Base-by-base conservation (phyloP, 148 eudicot genomes). In the Linanthus parryae region DNA sequence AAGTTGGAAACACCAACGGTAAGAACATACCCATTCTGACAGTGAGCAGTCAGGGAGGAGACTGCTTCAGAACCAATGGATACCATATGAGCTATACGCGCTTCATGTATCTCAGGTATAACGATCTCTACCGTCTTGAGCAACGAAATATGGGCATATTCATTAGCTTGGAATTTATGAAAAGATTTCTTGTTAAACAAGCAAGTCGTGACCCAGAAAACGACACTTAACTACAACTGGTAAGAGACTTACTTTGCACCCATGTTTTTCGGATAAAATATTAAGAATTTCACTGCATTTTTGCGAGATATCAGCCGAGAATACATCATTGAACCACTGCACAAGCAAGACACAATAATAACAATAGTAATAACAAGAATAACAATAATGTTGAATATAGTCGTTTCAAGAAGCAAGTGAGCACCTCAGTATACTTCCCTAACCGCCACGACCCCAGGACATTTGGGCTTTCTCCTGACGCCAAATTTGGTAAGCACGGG, bases 241-340 rank as follows among this genome's bases (percentile, higher is more conserved):
- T 27, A 22, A 43, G 12, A 18, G 20, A 39, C 64, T 73, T 68
- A 94, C 99, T 70, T 82, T 67, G 74, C 91, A 88, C 30, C 84
- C 83, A 71, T 77, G 59, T 31, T 61, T 68, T 67, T 84, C 88
- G 38, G 66, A 68, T 56, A 94, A 68, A 61, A 72, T 59, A 52
- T 69, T 82, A 54, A 94, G 80, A 72, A 81, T 81, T 52, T 76
- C 72, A 45, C 73, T 78, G 44, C 99, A 94, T 78, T 80, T 94
- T 42, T 69, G 67, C 56, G 96, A 76, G 69, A 94, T 78, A 61
- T 88, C 96, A 61, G 75, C 65, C 15, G 99, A 80, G 66, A 76
- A 76, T 4, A 88, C 99, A 74, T 94, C 99, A 72, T 94, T 80
- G 61, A 94, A 84, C 99, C 99, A 94, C 99, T 94, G 91, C 80